Conservation (phyloP, 768 basidiomycete species). For the Lactarius hatsudake region DNA sequence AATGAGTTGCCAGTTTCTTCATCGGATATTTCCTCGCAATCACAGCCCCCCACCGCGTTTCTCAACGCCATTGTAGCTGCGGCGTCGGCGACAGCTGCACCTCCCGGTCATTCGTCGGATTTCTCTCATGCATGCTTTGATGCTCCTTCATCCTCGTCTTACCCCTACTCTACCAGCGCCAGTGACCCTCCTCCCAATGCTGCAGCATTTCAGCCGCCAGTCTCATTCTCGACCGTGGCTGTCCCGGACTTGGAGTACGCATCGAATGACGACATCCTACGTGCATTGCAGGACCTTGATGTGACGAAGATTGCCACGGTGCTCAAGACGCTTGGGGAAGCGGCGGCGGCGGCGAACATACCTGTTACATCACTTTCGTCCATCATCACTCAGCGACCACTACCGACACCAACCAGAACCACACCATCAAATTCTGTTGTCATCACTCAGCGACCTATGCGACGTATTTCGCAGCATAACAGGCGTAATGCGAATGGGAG, state of each 20-base stretch:
- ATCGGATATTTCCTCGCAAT: conserved; percentile 6
- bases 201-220: conserved; percentile 38
- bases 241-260: conserved; percentile 42
- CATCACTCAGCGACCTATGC: not conserved
- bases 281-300: conserved; percentile 70
- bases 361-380: conserved; percentile 28
- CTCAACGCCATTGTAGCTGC: conserved; percentile 65
- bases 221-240: conserved; percentile 2
- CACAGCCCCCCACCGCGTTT: conserved; percentile 45
- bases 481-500: conserved; percentile 6
- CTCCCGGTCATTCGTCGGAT: conserved; percentile 32
- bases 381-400: conserved; percentile 16
- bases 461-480: conserved; percentile 6
- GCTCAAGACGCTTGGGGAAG: conserved; percentile 62
- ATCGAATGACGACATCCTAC: conserved; percentile 72
- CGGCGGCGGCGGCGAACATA: conserved; percentile 44
- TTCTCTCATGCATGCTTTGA: conserved; percentile 27
- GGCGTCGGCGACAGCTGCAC: conserved; percentile 45
- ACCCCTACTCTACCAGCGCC: conserved; percentile 5
- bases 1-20: conserved; percentile 19
- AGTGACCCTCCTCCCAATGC: conserved; percentile 4
- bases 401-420: not conserved
- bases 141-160: conserved; percentile 23
- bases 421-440: not conserved
- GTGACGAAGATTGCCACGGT: conserved; percentile 66